phyloP scores from a whole-genome alignment of 2,329 filamentous ascomycete genomes.

The Nemania serpens region DNA sequence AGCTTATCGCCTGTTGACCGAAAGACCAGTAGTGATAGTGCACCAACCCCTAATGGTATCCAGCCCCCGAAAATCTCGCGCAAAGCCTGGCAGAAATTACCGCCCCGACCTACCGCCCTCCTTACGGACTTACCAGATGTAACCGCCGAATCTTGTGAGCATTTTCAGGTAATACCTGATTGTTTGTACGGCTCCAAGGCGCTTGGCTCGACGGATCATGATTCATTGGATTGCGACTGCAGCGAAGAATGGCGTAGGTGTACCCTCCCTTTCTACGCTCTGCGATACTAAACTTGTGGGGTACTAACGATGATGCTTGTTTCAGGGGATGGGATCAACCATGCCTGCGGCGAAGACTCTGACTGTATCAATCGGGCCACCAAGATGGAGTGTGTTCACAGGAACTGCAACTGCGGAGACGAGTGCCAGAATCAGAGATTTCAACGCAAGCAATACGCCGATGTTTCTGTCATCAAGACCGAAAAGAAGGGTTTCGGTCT shows the following conservation, averaged over 20 bases:
- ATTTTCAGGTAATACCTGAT: conserved; percentile 80
- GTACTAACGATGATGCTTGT: conserved; percentile 29
- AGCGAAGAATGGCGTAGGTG: conserved; percentile 90
- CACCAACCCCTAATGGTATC: conserved; percentile 52
- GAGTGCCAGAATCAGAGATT: conserved; percentile 95
- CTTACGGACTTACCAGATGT: conserved; percentile 78
- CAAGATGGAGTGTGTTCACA: conserved; percentile 90
- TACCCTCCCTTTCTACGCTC: conserved; percentile 3
- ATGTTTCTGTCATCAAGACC: conserved; percentile 94
- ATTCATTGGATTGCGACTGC: conserved; percentile 92
- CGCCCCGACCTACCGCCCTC: conserved; percentile 65
- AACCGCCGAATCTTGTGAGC: conserved; percentile 73
- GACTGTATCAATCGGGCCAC: conserved; percentile 98
- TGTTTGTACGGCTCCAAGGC: conserved; percentile 92
- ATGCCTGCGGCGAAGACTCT: conserved; percentile 92
- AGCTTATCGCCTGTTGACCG: conserved; percentile 51
- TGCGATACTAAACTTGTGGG: conserved; percentile 20
- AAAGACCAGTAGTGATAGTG: conserved; percentile 54
- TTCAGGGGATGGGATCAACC: conserved; percentile 67
- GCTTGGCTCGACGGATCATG: conserved; percentile 89
- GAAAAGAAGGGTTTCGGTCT: conserved; percentile 97
- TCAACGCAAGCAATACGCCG: conserved; percentile 84
- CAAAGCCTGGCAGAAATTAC: conserved; percentile 72
- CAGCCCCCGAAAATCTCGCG: conserved; percentile 74
- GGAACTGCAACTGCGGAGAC: conserved; percentile 83